A percentile compares a stretch with the other conserved stretches of the same genome.
phyloP scores from a whole-genome alignment of 2,329 filamentous ascomycete genomes.

The Westerdykella aurantiaca region DNA sequence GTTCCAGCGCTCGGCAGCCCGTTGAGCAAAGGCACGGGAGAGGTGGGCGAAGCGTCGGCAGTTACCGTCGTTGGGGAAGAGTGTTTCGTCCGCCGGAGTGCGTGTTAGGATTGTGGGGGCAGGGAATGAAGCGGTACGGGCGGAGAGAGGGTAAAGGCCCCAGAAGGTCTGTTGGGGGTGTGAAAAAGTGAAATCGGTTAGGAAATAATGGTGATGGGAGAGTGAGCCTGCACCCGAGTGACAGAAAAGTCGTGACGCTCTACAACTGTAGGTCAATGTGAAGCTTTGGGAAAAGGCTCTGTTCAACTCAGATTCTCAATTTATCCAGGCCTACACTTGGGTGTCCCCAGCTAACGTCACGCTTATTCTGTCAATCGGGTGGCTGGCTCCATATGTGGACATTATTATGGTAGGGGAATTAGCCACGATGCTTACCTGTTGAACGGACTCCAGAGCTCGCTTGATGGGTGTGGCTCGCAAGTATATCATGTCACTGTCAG shows the following conservation, averaged over 20 bases:
- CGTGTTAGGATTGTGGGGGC: conserved; percentile 43
- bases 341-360: too few species aligned
- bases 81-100: conserved; percentile 44
- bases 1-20: conserved; percentile 46
- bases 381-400: too few species aligned
- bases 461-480: conserved; percentile 47
- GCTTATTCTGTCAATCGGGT: too few species aligned
- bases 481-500: conserved; percentile 41
- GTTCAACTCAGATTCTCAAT: too few species aligned
- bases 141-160: conserved; percentile 44
- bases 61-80: conserved; percentile 47
- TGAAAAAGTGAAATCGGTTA: too few species aligned
- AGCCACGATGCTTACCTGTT: conserved; percentile 12
- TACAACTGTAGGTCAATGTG: too few species aligned
- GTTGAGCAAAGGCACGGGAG: conserved; percentile 43
- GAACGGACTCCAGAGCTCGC: conserved; percentile 46
- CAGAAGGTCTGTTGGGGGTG: conserved; percentile 38
- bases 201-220: too few species aligned
- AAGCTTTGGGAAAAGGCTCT: too few species aligned
- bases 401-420: too few species aligned
- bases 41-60: conserved; percentile 46
- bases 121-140: conserved; percentile 39
- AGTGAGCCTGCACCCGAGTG: too few species aligned
- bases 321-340: too few species aligned
- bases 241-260: too few species aligned